phyloP scores from a whole-genome alignment of 768 basidiomycete species.

The Leccinum variicolor region DNA sequence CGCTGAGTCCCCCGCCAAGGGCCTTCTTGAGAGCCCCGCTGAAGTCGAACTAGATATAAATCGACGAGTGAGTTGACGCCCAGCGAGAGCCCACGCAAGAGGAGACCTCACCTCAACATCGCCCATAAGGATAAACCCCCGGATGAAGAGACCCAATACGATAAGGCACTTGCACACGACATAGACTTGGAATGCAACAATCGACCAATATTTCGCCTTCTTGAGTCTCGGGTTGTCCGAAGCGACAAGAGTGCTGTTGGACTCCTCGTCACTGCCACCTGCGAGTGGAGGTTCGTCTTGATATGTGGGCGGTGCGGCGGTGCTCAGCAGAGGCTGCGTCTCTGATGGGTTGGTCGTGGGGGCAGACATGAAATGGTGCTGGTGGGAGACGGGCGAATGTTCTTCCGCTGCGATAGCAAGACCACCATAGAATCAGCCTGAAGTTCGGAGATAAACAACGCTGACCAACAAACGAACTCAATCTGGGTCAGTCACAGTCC shows the following conservation, averaged over 20 bases:
- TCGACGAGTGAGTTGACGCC: conserved; percentile 39
- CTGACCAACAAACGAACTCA: no score
- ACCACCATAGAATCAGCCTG: no score
- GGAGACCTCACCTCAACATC: conserved; percentile 55
- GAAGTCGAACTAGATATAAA: conserved; percentile 66
- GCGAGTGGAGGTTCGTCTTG: background rate
- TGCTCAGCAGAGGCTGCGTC: conserved; percentile 23
- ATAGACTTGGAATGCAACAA: conserved; percentile 28
- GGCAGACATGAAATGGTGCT: conserved; percentile 20
- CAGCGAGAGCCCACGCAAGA: conserved; percentile 34
- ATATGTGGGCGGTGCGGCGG: conserved; percentile 17
- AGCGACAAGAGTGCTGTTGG: background rate
- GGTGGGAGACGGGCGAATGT: conserved; percentile 4
- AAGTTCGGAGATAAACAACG: no score
- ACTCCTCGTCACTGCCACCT: conserved; percentile 19
- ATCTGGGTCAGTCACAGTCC: no score
- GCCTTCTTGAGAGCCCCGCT: conserved; percentile 74
- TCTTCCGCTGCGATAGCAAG: background rate
- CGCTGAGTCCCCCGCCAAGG: conserved; percentile 86
- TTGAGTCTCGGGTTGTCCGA: background rate
- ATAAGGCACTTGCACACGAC: conserved; percentile 36
- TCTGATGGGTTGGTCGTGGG: conserved; percentile 8
- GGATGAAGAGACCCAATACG: conserved; percentile 53
- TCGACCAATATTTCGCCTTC: conserved; percentile 13
- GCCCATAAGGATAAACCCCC: conserved; percentile 66